These are phyloP conservation scores for Penicillium psychrosexuale DNA, from an alignment of 2,329 filamentous ascomycete genomes.

Conservation along the genomic window DNA sequence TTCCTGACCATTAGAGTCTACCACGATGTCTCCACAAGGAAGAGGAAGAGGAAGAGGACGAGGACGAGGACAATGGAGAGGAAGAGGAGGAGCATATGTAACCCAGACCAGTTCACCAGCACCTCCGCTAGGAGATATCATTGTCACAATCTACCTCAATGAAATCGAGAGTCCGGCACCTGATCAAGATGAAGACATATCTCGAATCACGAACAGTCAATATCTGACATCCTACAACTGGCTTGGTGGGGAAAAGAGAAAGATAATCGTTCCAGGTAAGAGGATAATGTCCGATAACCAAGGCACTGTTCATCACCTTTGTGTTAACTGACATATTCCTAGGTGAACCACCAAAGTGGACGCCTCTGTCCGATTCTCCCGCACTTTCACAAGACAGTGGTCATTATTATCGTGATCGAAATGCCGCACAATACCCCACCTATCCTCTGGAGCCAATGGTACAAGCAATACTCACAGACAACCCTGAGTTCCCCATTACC, in stretches of 20 bases:
- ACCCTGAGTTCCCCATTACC: constrained; percentile 35
- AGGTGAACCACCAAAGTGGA: constrained; percentile 55
- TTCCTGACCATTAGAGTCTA: not conserved
- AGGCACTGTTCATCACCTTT: too few species aligned
- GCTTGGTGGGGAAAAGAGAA: constrained; percentile 35
- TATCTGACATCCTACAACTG: constrained; percentile 55
- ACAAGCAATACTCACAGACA: constrained; percentile 39
- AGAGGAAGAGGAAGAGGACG: not conserved
- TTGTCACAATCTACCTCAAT: constrained; percentile 13
- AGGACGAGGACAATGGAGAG: not conserved
- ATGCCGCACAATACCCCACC: constrained; percentile 32
- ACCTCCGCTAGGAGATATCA: constrained; percentile 15
- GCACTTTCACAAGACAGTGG: constrained; percentile 46
- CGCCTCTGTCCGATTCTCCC: constrained; percentile 36
- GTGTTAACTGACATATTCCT: constrained; percentile 4
- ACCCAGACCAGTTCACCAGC: not conserved
- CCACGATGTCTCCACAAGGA: not conserved
- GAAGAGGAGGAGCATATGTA: not conserved
- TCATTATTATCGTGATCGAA: constrained; percentile 46
- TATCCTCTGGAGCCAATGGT: constrained; percentile 49
- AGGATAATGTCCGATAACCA: not conserved
- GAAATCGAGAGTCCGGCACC: constrained; percentile 5
- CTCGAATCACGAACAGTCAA: constrained; percentile 38
- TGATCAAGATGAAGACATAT: constrained; percentile 1
- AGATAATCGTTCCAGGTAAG: constrained; percentile 49